A percentile compares a stretch with the other conserved stretches of the same genome.
phyloP scores from a whole-genome alignment of 225 moss, liverwort and hornwort species.

The Bryum argenteum region DNA sequence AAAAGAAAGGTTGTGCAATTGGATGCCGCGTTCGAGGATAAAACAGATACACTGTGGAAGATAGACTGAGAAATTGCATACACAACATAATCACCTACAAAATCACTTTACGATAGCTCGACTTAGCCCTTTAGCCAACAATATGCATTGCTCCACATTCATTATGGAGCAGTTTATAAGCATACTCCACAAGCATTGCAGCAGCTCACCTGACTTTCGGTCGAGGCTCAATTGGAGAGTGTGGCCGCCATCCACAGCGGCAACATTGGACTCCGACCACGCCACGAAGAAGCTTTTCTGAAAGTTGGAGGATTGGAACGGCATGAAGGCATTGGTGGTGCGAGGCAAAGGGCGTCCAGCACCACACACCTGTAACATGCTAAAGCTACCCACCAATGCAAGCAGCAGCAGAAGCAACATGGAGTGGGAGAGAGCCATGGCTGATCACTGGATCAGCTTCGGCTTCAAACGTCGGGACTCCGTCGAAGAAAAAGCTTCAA shows the following conservation, averaged over 20 bases:
- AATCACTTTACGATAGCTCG: neutral
- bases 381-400: conserved; percentile 19
- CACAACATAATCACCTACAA: neutral
- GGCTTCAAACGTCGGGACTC: conserved; percentile 28
- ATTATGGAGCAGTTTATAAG: no score
- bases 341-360: conserved; percentile 36
- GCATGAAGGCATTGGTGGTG: conserved; percentile 35
- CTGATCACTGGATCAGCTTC: neutral
- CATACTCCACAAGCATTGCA: no score
- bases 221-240: conserved; percentile 57
- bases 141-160: neutral
- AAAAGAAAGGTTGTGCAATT: neutral
- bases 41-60: neutral
- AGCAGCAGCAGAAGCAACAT: conserved; percentile 33
- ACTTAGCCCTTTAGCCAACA: conserved; percentile 4
- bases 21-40: neutral
- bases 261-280: conserved; percentile 61
- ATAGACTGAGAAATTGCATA: neutral
- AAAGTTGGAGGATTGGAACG: conserved; percentile 58
- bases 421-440: conserved; percentile 34
- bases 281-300: conserved; percentile 57
- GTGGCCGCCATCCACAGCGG: conserved; percentile 59
- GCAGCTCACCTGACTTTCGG: conserved; percentile 41
- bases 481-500: conserved; percentile 28
- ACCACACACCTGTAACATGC: conserved; percentile 8